phyloP scores from a whole-genome alignment of 768 basidiomycete species.

The Trametopsis cervina region DNA sequence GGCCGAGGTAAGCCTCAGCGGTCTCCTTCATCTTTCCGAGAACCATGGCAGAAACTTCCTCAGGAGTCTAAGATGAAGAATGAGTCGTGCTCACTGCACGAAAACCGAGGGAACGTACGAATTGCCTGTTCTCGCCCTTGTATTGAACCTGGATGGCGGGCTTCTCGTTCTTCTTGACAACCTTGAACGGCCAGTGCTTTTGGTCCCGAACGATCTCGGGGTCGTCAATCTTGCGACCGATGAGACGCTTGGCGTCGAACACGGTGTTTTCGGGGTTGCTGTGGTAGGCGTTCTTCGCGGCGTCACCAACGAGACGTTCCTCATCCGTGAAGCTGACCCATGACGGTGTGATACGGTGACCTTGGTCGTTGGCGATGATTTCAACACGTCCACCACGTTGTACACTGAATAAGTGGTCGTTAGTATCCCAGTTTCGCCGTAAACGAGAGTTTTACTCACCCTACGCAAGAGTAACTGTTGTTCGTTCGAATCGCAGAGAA shows the following conservation, averaged over 20 bases:
- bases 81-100: too few species aligned
- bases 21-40: constrained; percentile 99
- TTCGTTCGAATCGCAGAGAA: not conserved
- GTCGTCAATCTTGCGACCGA: constrained; percentile 82
- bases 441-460: constrained; percentile 43
- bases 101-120: constrained; percentile 48
- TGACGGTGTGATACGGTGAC: constrained; percentile 58
- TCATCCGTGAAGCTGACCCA: constrained; percentile 56
- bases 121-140: constrained; percentile 74
- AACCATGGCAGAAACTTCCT: constrained; percentile 95
- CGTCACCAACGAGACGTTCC: constrained; percentile 80
- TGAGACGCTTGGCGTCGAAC: constrained; percentile 94
- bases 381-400: constrained; percentile 45
- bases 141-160: constrained; percentile 73
- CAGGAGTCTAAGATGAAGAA: constrained; percentile 58
- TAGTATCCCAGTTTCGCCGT: not conserved
- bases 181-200: constrained; percentile 89
- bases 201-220: constrained; percentile 73
- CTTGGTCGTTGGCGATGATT: constrained; percentile 50
- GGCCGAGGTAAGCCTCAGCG: constrained; percentile 94
- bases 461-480: constrained; percentile 78
- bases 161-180: constrained; percentile 74
- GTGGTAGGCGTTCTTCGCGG: constrained; percentile 94
- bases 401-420: constrained; percentile 21
- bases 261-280: constrained; percentile 90